Evolutionary conservation across 1,284 basidiomycete species (phyloP), one percentile per base, ranked within the genome.

Genomic region (Taiwanofungus camphoratus): DNA sequence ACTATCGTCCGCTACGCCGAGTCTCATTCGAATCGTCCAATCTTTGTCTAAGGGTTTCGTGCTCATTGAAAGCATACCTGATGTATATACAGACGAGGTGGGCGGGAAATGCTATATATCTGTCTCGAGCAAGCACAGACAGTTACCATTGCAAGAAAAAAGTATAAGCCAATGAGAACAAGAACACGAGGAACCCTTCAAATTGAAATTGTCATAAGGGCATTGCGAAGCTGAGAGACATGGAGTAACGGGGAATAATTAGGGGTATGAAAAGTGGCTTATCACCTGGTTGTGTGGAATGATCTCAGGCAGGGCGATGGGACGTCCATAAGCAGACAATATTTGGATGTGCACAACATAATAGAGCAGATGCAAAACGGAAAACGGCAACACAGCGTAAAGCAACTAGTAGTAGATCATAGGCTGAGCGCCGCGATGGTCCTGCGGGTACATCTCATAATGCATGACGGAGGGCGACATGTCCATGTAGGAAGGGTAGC

Each of bases 371-470:
- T 45, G 48, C 48, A 45, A 44, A n/a, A n/a, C n/a, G n/a, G n/a
- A n/a, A 37, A 48, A 54, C 36, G 46, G 49, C 47, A 46, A 49
- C 27, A 49, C 52, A 50, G 42, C 36, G 41, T 47, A 50, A 43
- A 50, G 44, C 44, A 46, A 62, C 68, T 68, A 82, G 63, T 80
- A 82, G 63, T 81, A 84, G 51, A 72, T 53, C 49, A 61, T 71
- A 51, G 76, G 68, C 45, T 73, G 71, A 49, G 73, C 65, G 37
- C 68, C 53, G 44, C 71, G 63, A 36, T 60, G 71, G 49, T 78
- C 75, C 48, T 69, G 61, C 35, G 71, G 68, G 58, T 84, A 85
- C 69, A 76, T 70, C 52, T 84, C 81, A 60, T 84, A 85, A 51
- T 75, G 74, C 56, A 76, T 71, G 51, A 68, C 64, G 51, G 77